Base-by-base conservation (phyloP, 345 rosid genomes). In the Eucalyptus cloeziana region DNA sequence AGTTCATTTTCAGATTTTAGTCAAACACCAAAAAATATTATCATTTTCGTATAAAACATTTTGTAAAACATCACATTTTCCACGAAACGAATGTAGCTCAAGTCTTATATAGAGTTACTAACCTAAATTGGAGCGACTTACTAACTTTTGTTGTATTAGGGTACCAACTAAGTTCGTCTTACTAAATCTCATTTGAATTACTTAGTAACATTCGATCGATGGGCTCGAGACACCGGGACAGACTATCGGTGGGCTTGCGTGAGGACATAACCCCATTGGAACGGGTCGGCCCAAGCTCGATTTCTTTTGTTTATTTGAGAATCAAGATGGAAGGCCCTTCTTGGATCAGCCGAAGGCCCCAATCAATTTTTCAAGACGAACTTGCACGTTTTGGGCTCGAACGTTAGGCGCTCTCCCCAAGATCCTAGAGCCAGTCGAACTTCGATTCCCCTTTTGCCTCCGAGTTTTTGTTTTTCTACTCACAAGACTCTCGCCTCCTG, bases 51-150 rank as follows among this genome's bases (percentile, higher is more conserved):
- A 17, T 7, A 17, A 51, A 7, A 16, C 8, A 16, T 51, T 51
- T 51, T 51, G 54, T 51, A 16, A 51, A 51, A 51, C 22, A 51
- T 51, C 4, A 17, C 54, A 51, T 51, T 51, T 51, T 51, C 2
- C 22, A 17, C 1, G 1, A 17, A 51, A 51, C 1, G 0, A 51
- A 51, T 51, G 1, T 51, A 51, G 1, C 22, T 51, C 54, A 51
- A 51, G 67, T 27, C 15, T 27, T 60, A 60, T 5, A 5, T 11
- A 60, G 30, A 60, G 31, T 60, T 60, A 60, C 67, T 12, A 60
- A 60, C 67, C 31, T 27, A 60, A 27, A 60, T 27, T 60, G 14
- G 31, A 60, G 67, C 3, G 67, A 27, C 15, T 27, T 60, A 27
- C 4, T 0, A 2, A 62, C 69, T 62, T 27, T 62, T 62, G 69